Conservation (phyloP, 179 eudicot genomes). For the Amaranthus tricolor region DNA sequence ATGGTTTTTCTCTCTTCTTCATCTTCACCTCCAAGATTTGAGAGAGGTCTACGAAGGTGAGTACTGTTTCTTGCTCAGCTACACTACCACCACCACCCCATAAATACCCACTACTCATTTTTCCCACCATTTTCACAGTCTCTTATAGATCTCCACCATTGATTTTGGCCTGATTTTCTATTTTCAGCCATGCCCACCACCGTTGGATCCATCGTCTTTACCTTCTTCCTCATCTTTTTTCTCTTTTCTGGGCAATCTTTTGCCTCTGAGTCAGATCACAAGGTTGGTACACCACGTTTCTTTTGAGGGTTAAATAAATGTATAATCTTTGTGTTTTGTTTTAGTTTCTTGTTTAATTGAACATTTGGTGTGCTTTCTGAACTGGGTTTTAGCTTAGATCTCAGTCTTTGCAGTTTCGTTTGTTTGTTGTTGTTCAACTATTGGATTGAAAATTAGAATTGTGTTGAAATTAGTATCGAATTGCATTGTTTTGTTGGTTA, state of each 20-base stretch:
- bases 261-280: conserved; percentile 82
- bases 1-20: background rate
- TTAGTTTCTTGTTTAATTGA: conserved; percentile 11
- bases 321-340: background rate
- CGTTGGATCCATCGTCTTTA: conserved; percentile 34
- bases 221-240: conserved; percentile 32
- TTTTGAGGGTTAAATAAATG: background rate
- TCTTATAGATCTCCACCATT: conserved; percentile 24
- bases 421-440: conserved; percentile 15
- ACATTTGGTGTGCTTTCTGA: conserved; percentile 3
- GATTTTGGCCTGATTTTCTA: conserved; percentile 16
- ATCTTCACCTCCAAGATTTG: background rate
- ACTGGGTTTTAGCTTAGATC: conserved; percentile 25
- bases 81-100: too few species aligned
- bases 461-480: background rate
- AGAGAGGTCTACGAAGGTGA: too few species aligned
- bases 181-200: conserved; percentile 53
- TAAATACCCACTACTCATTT: background rate
- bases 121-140: conserved; percentile 15
- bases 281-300: conserved; percentile 29
- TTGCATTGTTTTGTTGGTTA: conserved; percentile 8
- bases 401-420: conserved; percentile 15
- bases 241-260: conserved; percentile 39
- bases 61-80: too few species aligned
- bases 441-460: background rate